A percentile compares a stretch with the other conserved stretches of the same genome.
Conservation (phyloP, 148 eudicot genomes). For the Rhododendron ovatum region DNA sequence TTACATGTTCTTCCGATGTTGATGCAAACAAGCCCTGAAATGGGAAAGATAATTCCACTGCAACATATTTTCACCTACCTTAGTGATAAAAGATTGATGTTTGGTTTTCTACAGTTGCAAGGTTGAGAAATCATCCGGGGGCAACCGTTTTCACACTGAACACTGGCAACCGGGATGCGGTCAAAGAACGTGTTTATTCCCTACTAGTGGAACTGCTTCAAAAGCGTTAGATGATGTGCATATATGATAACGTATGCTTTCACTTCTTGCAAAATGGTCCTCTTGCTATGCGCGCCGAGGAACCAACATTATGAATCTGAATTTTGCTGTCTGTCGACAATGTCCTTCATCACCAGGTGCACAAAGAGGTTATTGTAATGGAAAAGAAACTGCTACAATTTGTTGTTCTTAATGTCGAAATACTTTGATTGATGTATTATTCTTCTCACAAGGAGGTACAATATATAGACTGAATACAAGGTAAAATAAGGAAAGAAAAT, state of each 20-base stretch:
- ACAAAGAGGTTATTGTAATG: neutral
- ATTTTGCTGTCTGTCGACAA: neutral
- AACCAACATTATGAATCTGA: neutral
- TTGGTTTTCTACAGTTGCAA: slow-evolving; percentile 58
- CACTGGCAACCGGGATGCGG: slow-evolving; percentile 51
- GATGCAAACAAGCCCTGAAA: neutral
- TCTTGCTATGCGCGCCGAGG: neutral
- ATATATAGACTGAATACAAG: no score
- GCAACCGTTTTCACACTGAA: slow-evolving; percentile 61
- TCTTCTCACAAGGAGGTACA: no score
- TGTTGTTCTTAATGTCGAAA: neutral
- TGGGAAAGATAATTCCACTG: neutral
- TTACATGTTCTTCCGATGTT: neutral
- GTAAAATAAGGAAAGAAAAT: no score
- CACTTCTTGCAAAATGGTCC: neutral
- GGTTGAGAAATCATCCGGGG: slow-evolving; percentile 78
- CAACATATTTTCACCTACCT: neutral
- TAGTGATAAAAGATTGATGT: neutral
- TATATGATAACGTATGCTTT: neutral
- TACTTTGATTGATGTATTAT: no score
- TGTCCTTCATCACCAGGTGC: neutral
- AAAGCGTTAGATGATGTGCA: slow-evolving; percentile 18
- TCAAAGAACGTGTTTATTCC: slow-evolving; percentile 56
- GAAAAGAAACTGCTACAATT: neutral
- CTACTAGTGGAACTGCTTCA: slow-evolving; percentile 36